Evolutionary conservation across 2,329 filamentous ascomycete genomes (phyloP).

Genomic region (Fusarium neocosmosporiellum): DNA sequence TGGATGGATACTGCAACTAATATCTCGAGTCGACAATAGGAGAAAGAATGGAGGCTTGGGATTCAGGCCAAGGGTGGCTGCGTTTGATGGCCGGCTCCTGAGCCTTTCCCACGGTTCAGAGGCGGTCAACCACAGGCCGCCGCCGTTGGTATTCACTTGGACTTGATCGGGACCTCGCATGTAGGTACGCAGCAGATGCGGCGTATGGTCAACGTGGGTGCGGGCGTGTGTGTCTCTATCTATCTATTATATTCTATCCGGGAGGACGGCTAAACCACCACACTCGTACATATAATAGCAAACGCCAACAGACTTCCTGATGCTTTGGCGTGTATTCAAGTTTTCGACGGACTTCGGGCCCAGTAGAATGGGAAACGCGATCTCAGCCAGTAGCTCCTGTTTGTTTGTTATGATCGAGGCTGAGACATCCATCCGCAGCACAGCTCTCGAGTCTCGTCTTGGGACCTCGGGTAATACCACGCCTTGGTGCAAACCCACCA

Average conservation of each 20-base stretch:
- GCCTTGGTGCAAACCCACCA: constrained; percentile 24
- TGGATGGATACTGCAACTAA: not conserved
- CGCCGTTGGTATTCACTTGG: constrained; percentile 31
- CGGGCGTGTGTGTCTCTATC: constrained; percentile 2
- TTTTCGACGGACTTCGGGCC: constrained; percentile 19
- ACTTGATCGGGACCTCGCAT: constrained; percentile 39
- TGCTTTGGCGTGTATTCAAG: constrained; percentile 2
- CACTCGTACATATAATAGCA: constrained; percentile 22
- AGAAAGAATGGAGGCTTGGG: not conserved
- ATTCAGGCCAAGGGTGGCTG: constrained; percentile 4
- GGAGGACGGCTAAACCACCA: constrained; percentile 1
- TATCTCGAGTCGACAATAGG: constrained; percentile 10
- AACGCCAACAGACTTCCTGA: constrained; percentile 2
- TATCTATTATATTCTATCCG: not conserved
- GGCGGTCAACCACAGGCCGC: constrained; percentile 34
- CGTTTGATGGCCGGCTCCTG: constrained; percentile 4
- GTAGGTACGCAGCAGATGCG: constrained; percentile 22
- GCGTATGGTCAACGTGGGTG: constrained; percentile 34
- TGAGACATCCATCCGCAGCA: constrained; percentile 33
- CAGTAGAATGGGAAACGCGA: constrained; percentile 27
- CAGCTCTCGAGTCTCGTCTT: constrained; percentile 3
- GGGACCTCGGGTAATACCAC: constrained; percentile 27
- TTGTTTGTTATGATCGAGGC: constrained; percentile 42
- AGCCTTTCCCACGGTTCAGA: constrained; percentile 18
- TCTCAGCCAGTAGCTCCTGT: constrained; percentile 23